Evolutionary conservation across 768 basidiomycete genomes (phyloP), one percentile per base, ranked within the genome.

Genomic region (Collybiopsis luxurians): DNA sequence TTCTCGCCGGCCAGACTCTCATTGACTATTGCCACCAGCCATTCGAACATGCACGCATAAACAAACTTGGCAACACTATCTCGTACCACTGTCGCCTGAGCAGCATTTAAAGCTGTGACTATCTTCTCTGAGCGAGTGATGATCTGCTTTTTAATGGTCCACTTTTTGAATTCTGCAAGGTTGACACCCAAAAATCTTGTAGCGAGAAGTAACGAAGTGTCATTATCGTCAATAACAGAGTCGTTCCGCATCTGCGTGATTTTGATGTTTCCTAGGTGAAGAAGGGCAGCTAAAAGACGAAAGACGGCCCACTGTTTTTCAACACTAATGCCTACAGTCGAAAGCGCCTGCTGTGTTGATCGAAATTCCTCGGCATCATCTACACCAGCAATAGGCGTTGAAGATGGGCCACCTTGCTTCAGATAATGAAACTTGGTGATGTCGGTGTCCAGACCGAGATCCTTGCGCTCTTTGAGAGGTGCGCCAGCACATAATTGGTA

Each of bases 271-370:
- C 97, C 97, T n/a, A 99, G 84, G 73, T 99, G 97, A 36, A 99
- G 81, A 36, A 99, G 80, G 6, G 94, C 91, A 9, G 97, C 90
- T 42, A 99, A 79, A 34, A 99, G 79, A 61, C 90, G 86, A 75
- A 98, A 99, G 56, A 98, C 95, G 11, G 92, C 92, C 97, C 95
- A 98, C 71, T 98, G 97, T 66, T 92, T 92, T 71, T 98, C 95
- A 53, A 98, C 91, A 58, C 94, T 90, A 66, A 99, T 97, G 2
- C 97, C 97, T 53, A 99, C 97, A 4, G 94, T 98, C 4, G 92
- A 95, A 21, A 99, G 81, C 0, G 97, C 97, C 60, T 90, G 91
- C 64, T 98, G 95, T 4, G 97, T 99, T 19, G 83, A 77, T 28
- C 91, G 79, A 71, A 99, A 98, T 73, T 99, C 97, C 66, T 97